Conservation (phyloP, 1,284 basidiomycete genomes). For the Sporisorium iseilematis-ciliati region DNA sequence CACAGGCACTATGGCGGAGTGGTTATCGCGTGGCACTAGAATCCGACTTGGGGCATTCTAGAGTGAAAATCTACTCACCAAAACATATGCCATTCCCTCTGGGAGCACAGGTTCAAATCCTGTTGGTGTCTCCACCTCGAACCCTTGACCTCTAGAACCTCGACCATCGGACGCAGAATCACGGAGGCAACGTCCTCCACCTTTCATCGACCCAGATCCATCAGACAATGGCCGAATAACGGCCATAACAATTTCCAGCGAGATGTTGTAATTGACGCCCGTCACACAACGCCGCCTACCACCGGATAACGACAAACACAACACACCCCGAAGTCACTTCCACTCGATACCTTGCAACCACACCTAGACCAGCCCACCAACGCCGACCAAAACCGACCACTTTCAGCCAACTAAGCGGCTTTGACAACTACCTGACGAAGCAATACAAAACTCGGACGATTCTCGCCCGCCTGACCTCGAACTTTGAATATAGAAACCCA, state of each 20-base stretch:
- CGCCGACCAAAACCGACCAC: too few relatives aligned
- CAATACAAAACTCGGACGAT: too few relatives aligned
- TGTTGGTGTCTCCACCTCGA: conserved; percentile 19
- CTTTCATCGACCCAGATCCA: conserved; percentile 17
- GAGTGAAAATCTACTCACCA: conserved; percentile 25
- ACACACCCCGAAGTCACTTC: too few relatives aligned
- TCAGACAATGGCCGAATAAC: conserved; percentile 17
- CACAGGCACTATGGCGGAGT: conserved; percentile 26
- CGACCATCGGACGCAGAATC: conserved; percentile 5
- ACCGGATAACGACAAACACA: too few relatives aligned
- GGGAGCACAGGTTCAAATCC: conserved; percentile 42
- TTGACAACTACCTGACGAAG: too few relatives aligned
- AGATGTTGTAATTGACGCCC: conserved; percentile 4
- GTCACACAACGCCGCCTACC: background rate
- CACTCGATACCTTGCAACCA: too few relatives aligned
- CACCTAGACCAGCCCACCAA: too few relatives aligned
- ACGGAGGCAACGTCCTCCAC: conserved; percentile 8
- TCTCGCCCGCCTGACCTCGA: too few relatives aligned
- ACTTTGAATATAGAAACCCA: too few relatives aligned
- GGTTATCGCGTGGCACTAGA: conserved; percentile 48
- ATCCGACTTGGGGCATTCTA: conserved; percentile 13
- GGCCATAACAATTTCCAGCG: background rate
- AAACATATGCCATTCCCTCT: conserved; percentile 35
- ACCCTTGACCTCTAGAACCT: background rate
- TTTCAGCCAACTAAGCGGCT: too few relatives aligned